Evolutionary conservation across 768 basidiomycete genomes (phyloP).

Genomic region (Chiua virens): DNA sequence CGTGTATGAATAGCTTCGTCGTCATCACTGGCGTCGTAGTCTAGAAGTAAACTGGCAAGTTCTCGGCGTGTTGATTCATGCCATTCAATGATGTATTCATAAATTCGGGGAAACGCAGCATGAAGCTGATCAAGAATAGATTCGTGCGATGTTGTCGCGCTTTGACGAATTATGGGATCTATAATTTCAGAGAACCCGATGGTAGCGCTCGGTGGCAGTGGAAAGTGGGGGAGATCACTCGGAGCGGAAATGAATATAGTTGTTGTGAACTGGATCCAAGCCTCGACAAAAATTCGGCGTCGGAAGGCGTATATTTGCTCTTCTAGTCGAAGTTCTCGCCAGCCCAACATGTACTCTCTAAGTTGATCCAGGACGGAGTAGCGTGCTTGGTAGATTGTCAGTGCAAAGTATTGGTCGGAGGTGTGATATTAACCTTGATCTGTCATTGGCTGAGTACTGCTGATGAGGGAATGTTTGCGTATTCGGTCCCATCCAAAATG

Average conservation of each 20-base stretch:
- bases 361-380: conserved; percentile 20
- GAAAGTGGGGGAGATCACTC: conserved; percentile 18
- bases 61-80: conserved; percentile 26
- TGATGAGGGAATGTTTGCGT: conserved; percentile 29
- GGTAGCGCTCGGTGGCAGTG: conserved; percentile 28
- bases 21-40: conserved; percentile 14
- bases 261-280: conserved; percentile 25
- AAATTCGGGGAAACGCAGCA: conserved; percentile 14
- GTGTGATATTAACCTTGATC: conserved; percentile 15
- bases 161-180: conserved; percentile 27
- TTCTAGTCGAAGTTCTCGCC: conserved; percentile 32
- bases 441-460: conserved; percentile 22
- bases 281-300: conserved; percentile 25
- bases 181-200: conserved; percentile 23
- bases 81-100: conserved; percentile 24
- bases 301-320: conserved; percentile 28
- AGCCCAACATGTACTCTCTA: conserved; percentile 26
- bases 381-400: conserved; percentile 19
- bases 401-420: neutral
- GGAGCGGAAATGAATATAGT: conserved; percentile 13
- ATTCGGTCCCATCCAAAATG: conserved; percentile 33
- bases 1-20: conserved; percentile 15
- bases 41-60: conserved; percentile 28
- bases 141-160: conserved; percentile 2
- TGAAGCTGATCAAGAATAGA: conserved; percentile 16